A percentile compares a stretch with the other conserved stretches of the same genome.
Conservation (phyloP, 495 filamentous ascomycete genomes). For the Penicillium odoratum region DNA sequence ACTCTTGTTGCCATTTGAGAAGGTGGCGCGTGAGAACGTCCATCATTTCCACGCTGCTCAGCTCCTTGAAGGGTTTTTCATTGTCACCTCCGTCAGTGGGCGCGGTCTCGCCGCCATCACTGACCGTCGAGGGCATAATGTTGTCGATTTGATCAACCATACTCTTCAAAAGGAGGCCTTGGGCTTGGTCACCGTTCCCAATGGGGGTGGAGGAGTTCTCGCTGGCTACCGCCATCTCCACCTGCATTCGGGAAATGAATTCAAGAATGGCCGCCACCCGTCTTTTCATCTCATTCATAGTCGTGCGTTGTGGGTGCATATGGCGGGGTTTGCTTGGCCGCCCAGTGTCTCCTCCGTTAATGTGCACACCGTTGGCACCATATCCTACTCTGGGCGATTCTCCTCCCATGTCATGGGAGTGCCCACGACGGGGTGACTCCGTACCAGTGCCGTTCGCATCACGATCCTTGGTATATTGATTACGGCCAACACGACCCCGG, state of each 20-base stretch:
- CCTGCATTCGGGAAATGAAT: slow-evolving; percentile 85
- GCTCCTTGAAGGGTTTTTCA: slow-evolving; percentile 62
- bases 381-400: slow-evolving; percentile 44
- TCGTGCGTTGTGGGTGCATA: slow-evolving; percentile 60
- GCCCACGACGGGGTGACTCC: slow-evolving; percentile 63
- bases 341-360: slow-evolving; percentile 47
- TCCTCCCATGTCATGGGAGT: slow-evolving; percentile 60
- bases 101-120: slow-evolving; percentile 32
- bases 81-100: slow-evolving; percentile 30
- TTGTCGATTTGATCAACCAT: slow-evolving; percentile 41
- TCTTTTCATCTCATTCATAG: slow-evolving; percentile 89
- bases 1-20: slow-evolving; percentile 74
- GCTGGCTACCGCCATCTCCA: slow-evolving; percentile 71
- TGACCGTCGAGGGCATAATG: slow-evolving; percentile 25
- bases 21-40: slow-evolving; percentile 72
- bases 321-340: slow-evolving; percentile 60
- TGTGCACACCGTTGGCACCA: slow-evolving; percentile 32
- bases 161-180: slow-evolving; percentile 37
- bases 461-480: slow-evolving; percentile 81
- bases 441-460: slow-evolving; percentile 59
- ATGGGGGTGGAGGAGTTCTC: slow-evolving; percentile 43
- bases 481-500: slow-evolving; percentile 72
- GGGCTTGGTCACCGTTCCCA: slow-evolving; percentile 35
- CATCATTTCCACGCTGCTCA: slow-evolving; percentile 80
- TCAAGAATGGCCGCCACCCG: slow-evolving; percentile 81